Conservation (phyloP, 805 yeast genomes). For the Starmera amethionina region DNA sequence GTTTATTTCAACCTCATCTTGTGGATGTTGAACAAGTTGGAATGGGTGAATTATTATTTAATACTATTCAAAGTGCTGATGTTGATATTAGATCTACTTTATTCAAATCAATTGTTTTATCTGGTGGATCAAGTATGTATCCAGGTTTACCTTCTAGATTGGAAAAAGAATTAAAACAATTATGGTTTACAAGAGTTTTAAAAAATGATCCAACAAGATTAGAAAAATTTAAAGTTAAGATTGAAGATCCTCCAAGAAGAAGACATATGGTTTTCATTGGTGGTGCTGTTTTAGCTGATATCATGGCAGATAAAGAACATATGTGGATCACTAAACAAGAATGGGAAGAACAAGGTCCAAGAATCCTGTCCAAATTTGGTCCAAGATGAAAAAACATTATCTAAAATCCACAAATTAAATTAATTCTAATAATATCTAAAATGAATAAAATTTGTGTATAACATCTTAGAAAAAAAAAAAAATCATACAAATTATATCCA, state of each 20-base stretch:
- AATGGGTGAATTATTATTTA: constrained; percentile 85
- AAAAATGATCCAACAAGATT: constrained; percentile 80
- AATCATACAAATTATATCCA: not conserved
- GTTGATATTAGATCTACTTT: constrained; percentile 85
- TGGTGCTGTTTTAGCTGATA: constrained; percentile 95
- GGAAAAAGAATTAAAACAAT: constrained; percentile 92
- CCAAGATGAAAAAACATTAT: constrained; percentile 59
- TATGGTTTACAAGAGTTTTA: constrained; percentile 86
- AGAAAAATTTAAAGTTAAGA: constrained; percentile 87
- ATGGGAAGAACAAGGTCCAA: constrained; percentile 95
- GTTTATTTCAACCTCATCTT: constrained; percentile 89
- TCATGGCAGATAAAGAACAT: constrained; percentile 97
- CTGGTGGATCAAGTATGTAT: constrained; percentile 98
- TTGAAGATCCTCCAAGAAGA: constrained; percentile 98
- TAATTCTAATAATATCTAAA: not conserved
- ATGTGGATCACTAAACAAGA: constrained; percentile 96
- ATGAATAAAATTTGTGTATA: too few species aligned
- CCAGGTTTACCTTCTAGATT: constrained; percentile 95
- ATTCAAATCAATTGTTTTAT: constrained; percentile 84
- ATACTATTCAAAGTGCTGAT: constrained; percentile 90
- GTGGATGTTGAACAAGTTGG: constrained; percentile 98
- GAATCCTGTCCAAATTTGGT: constrained; percentile 78
- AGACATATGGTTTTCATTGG: constrained; percentile 98
- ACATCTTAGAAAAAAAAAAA: too few species aligned
- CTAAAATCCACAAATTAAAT: not conserved